These are phyloP conservation scores for Penicillium sp. DNA, from an alignment of 2,329 filamentous ascomycete species.

Conservation along the genomic window DNA sequence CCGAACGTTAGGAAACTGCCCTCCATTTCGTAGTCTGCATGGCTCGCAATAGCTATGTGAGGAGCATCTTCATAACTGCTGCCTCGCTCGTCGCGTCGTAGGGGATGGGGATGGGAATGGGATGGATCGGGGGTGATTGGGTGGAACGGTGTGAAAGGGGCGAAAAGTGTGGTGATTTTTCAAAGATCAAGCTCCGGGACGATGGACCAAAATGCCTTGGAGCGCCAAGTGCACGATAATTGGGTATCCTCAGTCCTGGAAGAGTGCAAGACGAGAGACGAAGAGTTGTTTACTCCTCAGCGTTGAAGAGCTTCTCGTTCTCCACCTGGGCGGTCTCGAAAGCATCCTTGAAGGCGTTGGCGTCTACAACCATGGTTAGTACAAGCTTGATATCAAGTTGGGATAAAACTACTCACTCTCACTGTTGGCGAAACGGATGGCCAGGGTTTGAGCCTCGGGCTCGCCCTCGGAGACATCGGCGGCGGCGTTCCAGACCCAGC, in stretches of 20 bases:
- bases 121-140: slow-evolving; percentile 5
- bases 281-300: slow-evolving; percentile 36
- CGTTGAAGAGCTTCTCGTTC: no score
- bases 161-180: slow-evolving; percentile 8
- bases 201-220: slow-evolving; percentile 11
- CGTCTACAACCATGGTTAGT: no score
- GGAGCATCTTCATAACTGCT: slow-evolving; percentile 25
- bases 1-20: slow-evolving; percentile 17
- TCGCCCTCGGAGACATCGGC: no score
- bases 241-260: slow-evolving; percentile 2
- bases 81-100: slow-evolving; percentile 21
- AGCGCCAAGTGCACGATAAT: slow-evolving; percentile 6
- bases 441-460: no score
- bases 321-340: no score
- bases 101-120: slow-evolving; percentile 11
- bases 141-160: slow-evolving; percentile 9
- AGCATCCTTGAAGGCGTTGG: no score
- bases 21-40: slow-evolving; percentile 20
- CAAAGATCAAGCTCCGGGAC: slow-evolving; percentile 11
- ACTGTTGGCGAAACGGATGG: no score
- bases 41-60: slow-evolving; percentile 21
- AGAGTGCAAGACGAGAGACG: not conserved
- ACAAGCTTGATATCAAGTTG: not conserved
- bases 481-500: no score
- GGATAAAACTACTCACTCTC: no score